Evolutionary conservation across 495 filamentous ascomycete species (phyloP), one percentile per base, ranked within the genome.

Genomic region (Parathielavia appendiculata): DNA sequence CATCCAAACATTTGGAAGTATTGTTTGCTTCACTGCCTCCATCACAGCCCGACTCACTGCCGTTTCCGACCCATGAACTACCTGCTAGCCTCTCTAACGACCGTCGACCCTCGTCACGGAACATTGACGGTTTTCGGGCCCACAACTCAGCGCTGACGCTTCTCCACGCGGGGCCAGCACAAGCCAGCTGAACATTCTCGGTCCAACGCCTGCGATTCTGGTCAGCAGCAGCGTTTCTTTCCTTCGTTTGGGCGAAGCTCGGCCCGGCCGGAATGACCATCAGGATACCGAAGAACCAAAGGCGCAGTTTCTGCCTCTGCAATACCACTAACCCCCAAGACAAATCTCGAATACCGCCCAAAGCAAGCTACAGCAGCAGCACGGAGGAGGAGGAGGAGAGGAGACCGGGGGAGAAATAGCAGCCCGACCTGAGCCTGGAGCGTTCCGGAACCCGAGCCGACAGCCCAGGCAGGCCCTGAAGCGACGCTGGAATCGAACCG

Each of bases 131-230:
- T 39, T 32, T n/a, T 40, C 35, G 32, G 54, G 54, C 44, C 54
- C 54, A 56, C 53, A 53, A 14, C 36, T 16, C 34, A n/a, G 13
- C 36, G 26, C 17, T 20, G 55, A 30, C 40, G 45, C 23, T 43
- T 38, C 55, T 13, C 44, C 45, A 46, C 55, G 55, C 47, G 46
- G 47, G 47, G 39, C n/a, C 47, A 50, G 51, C 51, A 50, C 55
- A 40, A 35, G 23, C 55, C 35, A 57, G 35, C 54, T 56, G 35
- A 57, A 57, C 38, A 44, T 45, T 47, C 38, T 14, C 39, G 17
- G 19, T 41, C 11, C 22, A 10, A 14, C 14, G 1, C 20, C 19
- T 36, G 50, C 50, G 50, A 52, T 52, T 50, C n/a, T 35, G 35
- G 35, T 34, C 50, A 36, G 32, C 48, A 30, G 39, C 50, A 36